These are phyloP conservation scores for Paracoccidioides brasiliensis DNA, from an alignment of 2,329 filamentous ascomycete genomes.

Conservation along the genomic window DNA sequence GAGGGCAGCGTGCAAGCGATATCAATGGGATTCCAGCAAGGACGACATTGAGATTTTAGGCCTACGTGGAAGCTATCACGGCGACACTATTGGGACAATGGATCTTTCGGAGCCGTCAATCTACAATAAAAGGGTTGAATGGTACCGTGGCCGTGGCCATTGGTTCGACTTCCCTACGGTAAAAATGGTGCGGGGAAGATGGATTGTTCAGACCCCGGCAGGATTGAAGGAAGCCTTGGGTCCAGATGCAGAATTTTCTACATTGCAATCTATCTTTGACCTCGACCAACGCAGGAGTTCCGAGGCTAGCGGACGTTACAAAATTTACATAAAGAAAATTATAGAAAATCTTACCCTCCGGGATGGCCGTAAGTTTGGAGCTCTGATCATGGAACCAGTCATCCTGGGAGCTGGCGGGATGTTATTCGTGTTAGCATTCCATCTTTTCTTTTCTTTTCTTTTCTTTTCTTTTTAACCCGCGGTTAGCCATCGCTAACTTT, in stretches of 20 bases:
- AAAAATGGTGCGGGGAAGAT: slow-evolving; percentile 51
- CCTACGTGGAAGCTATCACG: slow-evolving; percentile 70
- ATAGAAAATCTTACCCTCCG: slow-evolving; percentile 41
- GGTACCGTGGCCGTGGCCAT: slow-evolving; percentile 65
- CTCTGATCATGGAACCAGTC: slow-evolving; percentile 66
- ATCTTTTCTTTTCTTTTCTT: neutral
- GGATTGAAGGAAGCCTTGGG: slow-evolving; percentile 38
- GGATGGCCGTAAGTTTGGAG: slow-evolving; percentile 56
- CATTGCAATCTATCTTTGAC: slow-evolving; percentile 48
- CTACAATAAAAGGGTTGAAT: slow-evolving; percentile 73
- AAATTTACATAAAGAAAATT: slow-evolving; percentile 43
- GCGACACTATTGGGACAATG: slow-evolving; percentile 82
- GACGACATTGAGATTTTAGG: slow-evolving; percentile 56
- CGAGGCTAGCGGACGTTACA: slow-evolving; percentile 41
- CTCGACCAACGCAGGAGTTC: slow-evolving; percentile 36
- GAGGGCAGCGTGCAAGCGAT: slow-evolving; percentile 52
- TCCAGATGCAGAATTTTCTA: slow-evolving; percentile 31
- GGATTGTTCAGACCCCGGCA: slow-evolving; percentile 48
- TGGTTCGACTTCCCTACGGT: slow-evolving; percentile 74
- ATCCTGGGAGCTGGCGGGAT: slow-evolving; percentile 74
- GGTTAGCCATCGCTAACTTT: neutral
- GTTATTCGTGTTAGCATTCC: slow-evolving; percentile 53
- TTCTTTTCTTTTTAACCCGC: neutral
- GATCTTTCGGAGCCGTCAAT: slow-evolving; percentile 65
- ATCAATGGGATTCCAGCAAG: slow-evolving; percentile 48